Evolutionary conservation across 1,284 basidiomycete species (phyloP).

Genomic region (Ceratobasidium theobromae): DNA sequence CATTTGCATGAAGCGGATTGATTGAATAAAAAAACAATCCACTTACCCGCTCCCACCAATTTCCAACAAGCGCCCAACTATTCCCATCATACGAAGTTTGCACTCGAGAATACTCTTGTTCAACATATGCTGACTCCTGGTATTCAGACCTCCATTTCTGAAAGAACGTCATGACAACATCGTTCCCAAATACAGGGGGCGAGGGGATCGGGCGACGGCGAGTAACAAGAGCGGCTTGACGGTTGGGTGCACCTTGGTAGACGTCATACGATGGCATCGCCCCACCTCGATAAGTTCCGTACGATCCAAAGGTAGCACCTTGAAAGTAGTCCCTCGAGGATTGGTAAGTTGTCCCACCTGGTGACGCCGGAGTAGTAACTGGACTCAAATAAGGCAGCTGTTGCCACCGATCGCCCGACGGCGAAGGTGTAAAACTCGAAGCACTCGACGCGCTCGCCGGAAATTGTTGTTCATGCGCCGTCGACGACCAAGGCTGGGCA

Average conservation of each 20-base stretch:
- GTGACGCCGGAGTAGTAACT: not conserved
- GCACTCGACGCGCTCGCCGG: not conserved
- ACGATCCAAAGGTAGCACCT: not conserved
- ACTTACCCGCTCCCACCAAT: conserved; percentile 28
- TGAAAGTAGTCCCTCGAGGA: not conserved
- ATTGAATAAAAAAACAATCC: not conserved
- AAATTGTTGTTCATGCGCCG: not conserved
- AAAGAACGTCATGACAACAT: conserved; percentile 13
- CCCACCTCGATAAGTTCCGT: conserved; percentile 8
- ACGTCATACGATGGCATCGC: conserved; percentile 1
- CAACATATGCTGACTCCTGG: not conserved
- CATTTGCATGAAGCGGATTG: not conserved
- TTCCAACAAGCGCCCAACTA: conserved; percentile 13
- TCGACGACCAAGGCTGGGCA: not conserved
- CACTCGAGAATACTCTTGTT: not conserved
- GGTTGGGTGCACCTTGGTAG: conserved; percentile 1
- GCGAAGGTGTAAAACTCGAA: not conserved
- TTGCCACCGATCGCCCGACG: not conserved
- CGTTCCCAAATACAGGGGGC: conserved; percentile 18
- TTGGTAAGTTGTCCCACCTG: not conserved
- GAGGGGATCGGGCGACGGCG: conserved; percentile 13
- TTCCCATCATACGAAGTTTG: not conserved
- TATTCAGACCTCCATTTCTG: not conserved
- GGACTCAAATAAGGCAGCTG: conserved; percentile 5
- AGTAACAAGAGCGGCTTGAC: not conserved